A percentile compares a stretch with the other conserved stretches of the same genome.
Evolutionary conservation across 1,139 yeast species (phyloP).

Genomic region (Sugiyamaella castrensis): DNA sequence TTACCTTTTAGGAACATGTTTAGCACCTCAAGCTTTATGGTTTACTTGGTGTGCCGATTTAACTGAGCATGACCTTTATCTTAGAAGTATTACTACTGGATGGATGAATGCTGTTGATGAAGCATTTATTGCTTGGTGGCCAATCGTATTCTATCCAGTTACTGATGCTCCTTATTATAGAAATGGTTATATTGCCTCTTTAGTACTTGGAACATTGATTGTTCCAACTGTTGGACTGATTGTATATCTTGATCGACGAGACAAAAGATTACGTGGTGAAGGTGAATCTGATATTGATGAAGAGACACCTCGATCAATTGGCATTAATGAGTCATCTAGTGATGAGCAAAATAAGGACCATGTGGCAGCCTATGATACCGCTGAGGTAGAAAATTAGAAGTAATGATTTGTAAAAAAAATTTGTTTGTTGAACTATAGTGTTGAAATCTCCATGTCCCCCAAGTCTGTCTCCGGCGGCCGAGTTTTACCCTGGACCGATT

Average conservation of each 20-base stretch:
- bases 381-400: too few species aligned
- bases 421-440: too few species aligned
- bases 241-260: conserved; percentile 19
- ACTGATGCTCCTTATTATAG: conserved; percentile 22
- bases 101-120: conserved; percentile 24
- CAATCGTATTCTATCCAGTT: conserved; percentile 21
- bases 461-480: too few species aligned
- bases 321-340: not conserved
- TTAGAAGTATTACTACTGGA: conserved; percentile 21
- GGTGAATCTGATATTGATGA: conserved; percentile 3
- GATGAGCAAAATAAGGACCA: not conserved
- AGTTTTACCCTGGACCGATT: too few species aligned
- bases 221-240: conserved; percentile 21
- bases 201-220: conserved; percentile 19
- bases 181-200: conserved; percentile 18
- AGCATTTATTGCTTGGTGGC: conserved; percentile 25
- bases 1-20: conserved; percentile 20
- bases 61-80: conserved; percentile 20
- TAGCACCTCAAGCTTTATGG: conserved; percentile 23
- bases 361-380: too few species aligned
- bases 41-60: conserved; percentile 24
- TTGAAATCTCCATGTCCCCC: too few species aligned
- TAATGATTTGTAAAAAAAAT: too few species aligned
- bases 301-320: not conserved
- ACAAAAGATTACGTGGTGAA: not conserved